Percentiles rank a stretch among this genome's conserved stretches.
Evolutionary conservation across 176 grass and related monocot species (phyloP).

Genomic region (Oryza punctata): DNA sequence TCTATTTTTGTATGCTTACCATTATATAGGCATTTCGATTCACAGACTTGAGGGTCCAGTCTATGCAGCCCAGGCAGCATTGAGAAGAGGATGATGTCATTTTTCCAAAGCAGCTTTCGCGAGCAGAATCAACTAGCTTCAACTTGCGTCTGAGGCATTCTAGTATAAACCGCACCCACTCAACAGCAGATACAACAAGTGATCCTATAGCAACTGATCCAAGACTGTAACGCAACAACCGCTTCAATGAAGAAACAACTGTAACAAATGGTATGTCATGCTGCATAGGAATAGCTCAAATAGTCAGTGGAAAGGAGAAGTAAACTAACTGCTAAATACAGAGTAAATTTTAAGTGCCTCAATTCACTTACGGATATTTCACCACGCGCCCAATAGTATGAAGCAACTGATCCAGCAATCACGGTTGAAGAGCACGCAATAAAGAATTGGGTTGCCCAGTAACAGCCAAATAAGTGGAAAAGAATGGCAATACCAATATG

Average conservation of each 20-base stretch:
- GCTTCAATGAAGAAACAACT: conserved; percentile 81
- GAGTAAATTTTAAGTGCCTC: neutral
- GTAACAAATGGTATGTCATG: conserved; percentile 89
- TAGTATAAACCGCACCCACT: conserved; percentile 94
- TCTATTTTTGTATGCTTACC: conserved; percentile 47
- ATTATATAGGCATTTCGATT: conserved; percentile 99
- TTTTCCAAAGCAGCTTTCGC: conserved; percentile 72
- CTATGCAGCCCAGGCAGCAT: conserved; percentile 82
- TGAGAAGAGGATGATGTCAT: conserved; percentile 74
- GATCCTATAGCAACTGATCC: conserved; percentile 93
- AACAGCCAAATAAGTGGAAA: conserved; percentile 93
- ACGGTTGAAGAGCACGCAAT: conserved; percentile 87
- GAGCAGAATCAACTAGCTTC: conserved; percentile 65
- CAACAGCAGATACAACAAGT: conserved; percentile 78
- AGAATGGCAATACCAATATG: conserved; percentile 94
- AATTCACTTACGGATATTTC: conserved; percentile 80
- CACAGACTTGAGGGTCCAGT: conserved; percentile 87
- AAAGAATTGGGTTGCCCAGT: conserved; percentile 95
- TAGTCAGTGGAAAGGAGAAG: conserved; percentile 19
- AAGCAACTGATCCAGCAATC: conserved; percentile 91
- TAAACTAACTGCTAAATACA: neutral
- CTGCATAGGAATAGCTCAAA: conserved; percentile 55
- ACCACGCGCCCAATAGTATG: conserved; percentile 89
- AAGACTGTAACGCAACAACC: conserved; percentile 79
- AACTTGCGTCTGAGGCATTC: conserved; percentile 87